phyloP scores from a whole-genome alignment of 176 grass and related monocot genomes.

The Eleusine coracana region DNA sequence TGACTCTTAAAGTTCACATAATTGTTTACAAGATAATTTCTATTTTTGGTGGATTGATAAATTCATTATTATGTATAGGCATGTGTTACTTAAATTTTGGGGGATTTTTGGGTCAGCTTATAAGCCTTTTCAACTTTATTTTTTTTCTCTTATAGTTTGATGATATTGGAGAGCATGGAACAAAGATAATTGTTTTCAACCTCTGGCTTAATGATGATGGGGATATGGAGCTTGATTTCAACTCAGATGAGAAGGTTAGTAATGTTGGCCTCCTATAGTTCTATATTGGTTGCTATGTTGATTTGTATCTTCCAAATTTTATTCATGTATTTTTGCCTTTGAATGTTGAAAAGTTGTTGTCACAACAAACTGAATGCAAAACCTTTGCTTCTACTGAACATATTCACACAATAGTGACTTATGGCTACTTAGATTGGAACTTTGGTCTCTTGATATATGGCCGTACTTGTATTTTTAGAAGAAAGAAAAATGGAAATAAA shows the following conservation, averaged over 20 bases:
- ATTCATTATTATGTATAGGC: conserved; percentile 8
- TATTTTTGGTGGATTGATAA: conserved; percentile 21
- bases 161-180: conserved; percentile 86
- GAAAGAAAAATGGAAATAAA: no score
- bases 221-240: conserved; percentile 92
- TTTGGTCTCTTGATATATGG: no score
- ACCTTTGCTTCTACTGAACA: background rate
- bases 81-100: conserved; percentile 5
- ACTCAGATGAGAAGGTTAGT: conserved; percentile 72
- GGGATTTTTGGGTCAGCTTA: conserved; percentile 27
- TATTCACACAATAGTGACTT: background rate
- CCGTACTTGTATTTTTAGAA: no score
- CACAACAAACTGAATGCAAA: background rate
- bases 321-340: background rate
- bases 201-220: conserved; percentile 98
- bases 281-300: conserved; percentile 18
- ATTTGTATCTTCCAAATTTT: conserved; percentile 13
- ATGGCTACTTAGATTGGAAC: background rate
- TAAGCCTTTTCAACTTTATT: conserved; percentile 15
- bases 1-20: conserved; percentile 3
- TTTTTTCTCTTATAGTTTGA: conserved; percentile 69
- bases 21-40: background rate
- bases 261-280: conserved; percentile 28
- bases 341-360: background rate
- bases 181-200: conserved; percentile 93